Evolutionary conservation across 352 stramenopile species (phyloP), one percentile per base, ranked within the genome.

Genomic region (Phytophthora pinifolia): DNA sequence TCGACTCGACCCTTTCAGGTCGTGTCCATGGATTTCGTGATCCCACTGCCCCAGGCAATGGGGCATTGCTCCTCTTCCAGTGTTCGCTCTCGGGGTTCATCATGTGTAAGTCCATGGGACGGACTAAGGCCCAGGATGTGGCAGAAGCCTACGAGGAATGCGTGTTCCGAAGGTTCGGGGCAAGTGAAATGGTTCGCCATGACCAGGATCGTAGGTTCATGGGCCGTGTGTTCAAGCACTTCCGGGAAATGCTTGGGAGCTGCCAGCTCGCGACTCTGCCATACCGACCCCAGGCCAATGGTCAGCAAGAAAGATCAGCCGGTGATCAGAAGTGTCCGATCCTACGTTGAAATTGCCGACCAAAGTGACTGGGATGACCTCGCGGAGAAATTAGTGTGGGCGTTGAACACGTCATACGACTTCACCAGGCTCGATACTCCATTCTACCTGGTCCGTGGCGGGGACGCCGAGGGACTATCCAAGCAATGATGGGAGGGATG

Each of bases 291-390:
- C 62, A 74, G 34, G 66, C 55, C 1, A 79, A 79, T 25, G 62
- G 70, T 0, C 61, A 78, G 42, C 65, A 79, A 13, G 65, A 70
- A 8, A 13, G 59, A 9, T 70, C 54, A 75, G 41, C 67, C 70
- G 0, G 58, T 80, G 0, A 59, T 70, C 12, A 29, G 43, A 3
- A 47, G 33, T 4, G 37, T 76, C n/a, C 25, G 27, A 6, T 30
- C 46, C 0, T 76, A 75, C 18, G 32, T 64, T 1, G 45, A 67
- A 36, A 67, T 56, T 0, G 46, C 57, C 0, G 45, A 38, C 7
- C 62, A 75, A 45, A 49, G 39, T 9, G 67, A 73, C 30, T 80
- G 70, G 57, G 67, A 80, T 1, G 52, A 67, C 0, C 10, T 73
- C 0, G 59, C 54, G 0, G 49, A 69, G 10, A 43, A 45, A 1